A percentile compares a stretch with the other conserved stretches of the same genome.
Conservation (phyloP, 768 basidiomycete genomes). For the Phanerochaete carnosa region DNA sequence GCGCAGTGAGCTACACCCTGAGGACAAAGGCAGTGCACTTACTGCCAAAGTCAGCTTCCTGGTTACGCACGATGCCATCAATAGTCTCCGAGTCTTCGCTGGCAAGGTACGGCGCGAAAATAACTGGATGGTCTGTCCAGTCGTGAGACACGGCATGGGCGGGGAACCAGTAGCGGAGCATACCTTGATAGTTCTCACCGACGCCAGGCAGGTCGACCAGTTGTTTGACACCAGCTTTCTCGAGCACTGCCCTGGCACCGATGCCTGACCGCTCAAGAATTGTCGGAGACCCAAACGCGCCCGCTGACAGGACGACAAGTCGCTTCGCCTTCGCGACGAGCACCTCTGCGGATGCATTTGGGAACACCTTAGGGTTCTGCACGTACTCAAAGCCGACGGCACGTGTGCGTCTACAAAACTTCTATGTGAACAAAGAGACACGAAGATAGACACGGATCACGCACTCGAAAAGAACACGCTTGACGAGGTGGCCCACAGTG, state of each 20-base stretch:
- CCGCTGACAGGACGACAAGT: constrained; percentile 37
- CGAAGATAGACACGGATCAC: constrained; percentile 1
- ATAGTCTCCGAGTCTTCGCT: constrained; percentile 14
- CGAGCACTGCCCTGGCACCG: constrained; percentile 30
- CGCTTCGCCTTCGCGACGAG: constrained; percentile 26
- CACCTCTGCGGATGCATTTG: constrained; percentile 6
- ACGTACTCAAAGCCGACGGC: constrained; percentile 38
- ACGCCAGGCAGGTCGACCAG: constrained; percentile 39
- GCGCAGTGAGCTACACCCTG: background rate
- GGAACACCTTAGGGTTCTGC: constrained; percentile 23
- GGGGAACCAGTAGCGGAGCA: background rate
- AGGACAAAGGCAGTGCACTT: background rate
- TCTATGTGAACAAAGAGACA: background rate
- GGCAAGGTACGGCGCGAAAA: constrained; percentile 13
- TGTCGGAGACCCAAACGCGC: constrained; percentile 41
- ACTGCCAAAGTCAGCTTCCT: constrained; percentile 10
- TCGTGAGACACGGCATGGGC: background rate
- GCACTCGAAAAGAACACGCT: constrained; percentile 34
- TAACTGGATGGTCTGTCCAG: constrained; percentile 13
- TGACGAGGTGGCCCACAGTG: constrained; percentile 30
- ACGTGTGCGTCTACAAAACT: constrained; percentile 25
- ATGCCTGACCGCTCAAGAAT: constrained; percentile 55
- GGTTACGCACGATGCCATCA: constrained; percentile 14
- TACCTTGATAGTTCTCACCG: constrained; percentile 40
- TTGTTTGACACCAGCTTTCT: constrained; percentile 24